A percentile compares a stretch with the other conserved stretches of the same genome.
Evolutionary conservation across 768 basidiomycete species (phyloP).

Genomic region (Dioszegia crocea): DNA sequence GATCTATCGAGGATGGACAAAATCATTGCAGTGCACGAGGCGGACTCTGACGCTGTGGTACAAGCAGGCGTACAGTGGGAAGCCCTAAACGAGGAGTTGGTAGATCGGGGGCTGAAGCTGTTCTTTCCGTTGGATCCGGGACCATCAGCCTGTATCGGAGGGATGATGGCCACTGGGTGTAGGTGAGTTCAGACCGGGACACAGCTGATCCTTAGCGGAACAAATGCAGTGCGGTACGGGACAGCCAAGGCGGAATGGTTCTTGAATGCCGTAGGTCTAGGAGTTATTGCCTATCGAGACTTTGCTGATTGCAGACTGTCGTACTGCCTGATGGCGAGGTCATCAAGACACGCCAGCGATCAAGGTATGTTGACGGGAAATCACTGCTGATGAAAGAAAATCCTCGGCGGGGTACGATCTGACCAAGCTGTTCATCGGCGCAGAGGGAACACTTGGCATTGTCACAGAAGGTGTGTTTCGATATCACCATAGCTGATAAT

Average conservation of each 20-base stretch:
- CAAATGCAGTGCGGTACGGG: slow-evolving; percentile 66
- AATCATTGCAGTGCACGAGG: slow-evolving; percentile 54
- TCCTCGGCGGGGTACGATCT: slow-evolving; percentile 81
- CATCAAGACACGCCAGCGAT: slow-evolving; percentile 68
- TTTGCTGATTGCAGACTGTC: slow-evolving; percentile 60
- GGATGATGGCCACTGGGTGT: slow-evolving; percentile 79
- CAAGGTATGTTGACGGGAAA: slow-evolving; percentile 13
- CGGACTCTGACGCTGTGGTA: slow-evolving; percentile 45
- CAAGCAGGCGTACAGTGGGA: slow-evolving; percentile 45
- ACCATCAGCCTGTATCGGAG: slow-evolving; percentile 76
- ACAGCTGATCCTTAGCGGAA: slow-evolving; percentile 57
- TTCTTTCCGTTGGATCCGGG: slow-evolving; percentile 68
- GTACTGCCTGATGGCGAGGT: slow-evolving; percentile 82
- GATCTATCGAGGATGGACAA: slow-evolving; percentile 74
- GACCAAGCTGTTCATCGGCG: slow-evolving; percentile 81
- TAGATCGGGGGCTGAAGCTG: slow-evolving; percentile 66
- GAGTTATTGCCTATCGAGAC: neutral
- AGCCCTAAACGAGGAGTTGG: slow-evolving; percentile 54
- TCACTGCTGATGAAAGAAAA: slow-evolving; percentile 52
- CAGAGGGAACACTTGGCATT: slow-evolving; percentile 80
- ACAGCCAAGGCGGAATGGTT: slow-evolving; percentile 85
- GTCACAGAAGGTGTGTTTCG: slow-evolving; percentile 60
- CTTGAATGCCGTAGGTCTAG: slow-evolving; percentile 61
- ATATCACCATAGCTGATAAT: neutral
- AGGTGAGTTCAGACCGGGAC: slow-evolving; percentile 14